Percentiles rank a stretch among this genome's conserved stretches.
Evolutionary conservation across 2,329 filamentous ascomycete species (phyloP).

Genomic region (Ceratocystiopsis minuta): DNA sequence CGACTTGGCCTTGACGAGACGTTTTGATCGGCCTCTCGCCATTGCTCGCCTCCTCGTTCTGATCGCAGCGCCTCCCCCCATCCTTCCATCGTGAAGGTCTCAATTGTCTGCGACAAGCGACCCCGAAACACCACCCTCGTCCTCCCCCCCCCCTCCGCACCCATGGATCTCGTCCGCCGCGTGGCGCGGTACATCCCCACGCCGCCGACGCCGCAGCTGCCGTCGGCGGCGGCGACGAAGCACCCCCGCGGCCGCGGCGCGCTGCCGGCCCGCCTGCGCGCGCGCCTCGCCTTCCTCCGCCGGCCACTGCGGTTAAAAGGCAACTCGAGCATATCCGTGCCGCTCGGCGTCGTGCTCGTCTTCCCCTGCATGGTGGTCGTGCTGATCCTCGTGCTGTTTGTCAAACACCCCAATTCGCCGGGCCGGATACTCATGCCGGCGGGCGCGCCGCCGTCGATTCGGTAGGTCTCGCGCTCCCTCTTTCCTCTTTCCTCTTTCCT

Average conservation of each 20-base stretch:
- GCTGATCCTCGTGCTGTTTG: conserved; percentile 75
- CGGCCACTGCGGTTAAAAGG: conserved; percentile 75
- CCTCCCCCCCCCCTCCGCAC: neutral
- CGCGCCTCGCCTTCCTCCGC: conserved; percentile 60
- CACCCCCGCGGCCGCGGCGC: conserved; percentile 12
- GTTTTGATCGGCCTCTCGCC: too few species aligned
- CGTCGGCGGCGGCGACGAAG: conserved; percentile 20
- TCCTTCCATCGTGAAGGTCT: too few species aligned
- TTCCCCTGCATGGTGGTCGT: conserved; percentile 86
- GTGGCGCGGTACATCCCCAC: conserved; percentile 31
- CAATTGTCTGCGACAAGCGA: too few species aligned
- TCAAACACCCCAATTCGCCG: conserved; percentile 69
- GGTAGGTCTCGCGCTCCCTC: conserved; percentile 36
- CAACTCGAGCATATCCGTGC: conserved; percentile 84
- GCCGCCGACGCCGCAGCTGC: conserved; percentile 24
- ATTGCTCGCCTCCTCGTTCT: too few species aligned
- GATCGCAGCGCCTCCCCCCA: too few species aligned
- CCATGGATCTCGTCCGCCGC: conserved; percentile 42
- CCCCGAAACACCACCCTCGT: too few species aligned
- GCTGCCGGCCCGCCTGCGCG: conserved; percentile 21
- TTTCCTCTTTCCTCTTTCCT: neutral
- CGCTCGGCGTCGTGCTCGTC: conserved; percentile 76
- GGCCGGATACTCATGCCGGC: conserved; percentile 74
- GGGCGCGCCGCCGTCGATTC: conserved; percentile 73
- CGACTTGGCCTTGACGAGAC: too few species aligned